Conservation (phyloP, 768 basidiomycete species). For the Tylopilus rubrobrunneus region DNA sequence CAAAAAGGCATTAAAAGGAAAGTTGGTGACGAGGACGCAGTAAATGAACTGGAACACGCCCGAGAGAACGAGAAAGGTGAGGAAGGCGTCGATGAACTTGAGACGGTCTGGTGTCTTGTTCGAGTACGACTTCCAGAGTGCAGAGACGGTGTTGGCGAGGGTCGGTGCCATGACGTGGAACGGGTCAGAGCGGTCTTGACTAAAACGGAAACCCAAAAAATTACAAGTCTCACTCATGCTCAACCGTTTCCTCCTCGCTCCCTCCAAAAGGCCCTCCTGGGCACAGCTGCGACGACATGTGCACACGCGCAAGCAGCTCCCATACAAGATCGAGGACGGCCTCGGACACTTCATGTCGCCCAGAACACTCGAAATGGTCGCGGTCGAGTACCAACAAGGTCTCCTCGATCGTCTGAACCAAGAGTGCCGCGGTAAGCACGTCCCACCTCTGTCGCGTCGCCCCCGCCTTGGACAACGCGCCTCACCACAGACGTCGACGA, state of each 20-base stretch:
- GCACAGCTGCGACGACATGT: constrained; percentile 31
- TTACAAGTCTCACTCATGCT: constrained; percentile 18
- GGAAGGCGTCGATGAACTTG: constrained; percentile 92
- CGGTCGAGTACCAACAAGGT: constrained; percentile 84
- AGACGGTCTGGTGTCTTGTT: constrained; percentile 76
- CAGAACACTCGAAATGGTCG: constrained; percentile 63
- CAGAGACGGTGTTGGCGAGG: constrained; percentile 32
- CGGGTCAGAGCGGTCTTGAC: constrained; percentile 4
- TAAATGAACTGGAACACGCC: constrained; percentile 90
- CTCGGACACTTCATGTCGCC: constrained; percentile 78
- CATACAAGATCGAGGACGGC: constrained; percentile 67
- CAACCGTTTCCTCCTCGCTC: constrained; percentile 17
- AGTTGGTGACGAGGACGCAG: constrained; percentile 87
- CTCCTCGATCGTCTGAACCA: constrained; percentile 74
- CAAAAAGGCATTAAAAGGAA: constrained; percentile 96
- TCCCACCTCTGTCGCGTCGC: not conserved
- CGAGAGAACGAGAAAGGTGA: constrained; percentile 87
- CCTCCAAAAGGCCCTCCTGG: constrained; percentile 9
- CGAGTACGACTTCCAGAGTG: constrained; percentile 75
- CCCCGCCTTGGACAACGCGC: not conserved
- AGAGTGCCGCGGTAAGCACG: constrained; percentile 59
- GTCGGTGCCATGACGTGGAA: constrained; percentile 34
- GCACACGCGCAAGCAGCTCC: constrained; percentile 53
- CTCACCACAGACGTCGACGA: constrained; percentile 46
- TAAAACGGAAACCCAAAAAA: constrained; percentile 14